Base-by-base conservation (phyloP, 1,284 basidiomycete genomes). In the Ustilago bromivora region DNA sequence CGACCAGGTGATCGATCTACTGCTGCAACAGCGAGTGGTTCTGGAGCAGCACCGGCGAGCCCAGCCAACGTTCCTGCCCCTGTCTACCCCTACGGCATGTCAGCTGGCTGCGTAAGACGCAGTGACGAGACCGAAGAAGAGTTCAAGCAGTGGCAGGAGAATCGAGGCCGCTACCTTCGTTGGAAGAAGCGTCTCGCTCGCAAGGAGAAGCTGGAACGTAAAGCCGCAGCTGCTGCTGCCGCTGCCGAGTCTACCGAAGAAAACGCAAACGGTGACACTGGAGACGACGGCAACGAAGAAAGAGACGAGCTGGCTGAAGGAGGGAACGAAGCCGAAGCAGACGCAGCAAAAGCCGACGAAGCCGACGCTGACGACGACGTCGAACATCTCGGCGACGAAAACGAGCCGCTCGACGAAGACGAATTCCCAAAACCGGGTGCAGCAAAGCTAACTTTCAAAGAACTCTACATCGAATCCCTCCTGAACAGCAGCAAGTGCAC, bases 401-500 rank as follows among this genome's bases (percentile, higher is more conserved):
- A 59, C 49, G 76, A 78, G 51, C 68, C 65, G 8, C 59, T 70
- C 32, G 55, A 79, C 36, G 67, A 76, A n/a, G 34, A 79, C 41
- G 71, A 77, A 35, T 82, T 76, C 54, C 73, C 79, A 13, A 60
- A 78, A 19, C 70, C 81, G 4, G 84, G 84, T 19, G 71, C 73
- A 11, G 66, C 79, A 19, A 76, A 78, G 60, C 79, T 85, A 46
- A 91, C 91, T 60, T 96, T 96, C 85, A 90, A 91, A 76, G 92
- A 95, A 85, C 89, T 96, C 74, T 96, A 95, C 86, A 89, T 94
- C 71, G 91, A 92, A 82, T 90, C 92, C 13, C 86, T 95, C 68
- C 90, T 92, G 85, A 90, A 91, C 85, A 93, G 92, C 34, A 90
- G 89, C 76, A 93, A 92, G 87, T 94, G 93, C 86, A 94, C 94